Base-by-base conservation (phyloP, 2,329 filamentous ascomycete genomes). In the Esteya vermicola region DNA sequence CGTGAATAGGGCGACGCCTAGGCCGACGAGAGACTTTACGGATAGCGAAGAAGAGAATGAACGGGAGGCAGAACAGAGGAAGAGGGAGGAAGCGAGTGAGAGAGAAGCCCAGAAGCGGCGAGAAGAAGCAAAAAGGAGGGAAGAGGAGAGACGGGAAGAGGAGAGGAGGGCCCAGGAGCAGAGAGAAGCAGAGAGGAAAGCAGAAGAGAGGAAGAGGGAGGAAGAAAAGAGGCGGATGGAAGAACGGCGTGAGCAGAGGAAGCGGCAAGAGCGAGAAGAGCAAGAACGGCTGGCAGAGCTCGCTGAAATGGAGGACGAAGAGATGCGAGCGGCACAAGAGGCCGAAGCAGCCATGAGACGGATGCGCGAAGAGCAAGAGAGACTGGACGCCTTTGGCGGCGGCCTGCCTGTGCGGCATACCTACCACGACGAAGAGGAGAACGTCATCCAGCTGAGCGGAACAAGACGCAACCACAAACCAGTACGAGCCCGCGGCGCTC, bases 31-130 rank as follows among this genome's bases (percentile, higher is more conserved):
- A n/a, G n/a, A n/a, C n/a, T n/a, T n/a, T n/a, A n/a, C n/a, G 18
- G 40, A 41, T 10, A 27, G 23, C 4, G 38, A 30, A 30, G 47
- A 50, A 36, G 48, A 53, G 18, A 46, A 47, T 12, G 45, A 47
- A 3, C 42, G 48, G 31, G 47, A 51, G 7, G 48, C 46, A 35
- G 46, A 42, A 18, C 23, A 32, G 26, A 6, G 33, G n/a, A 25
- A 32, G 16, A 26, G 27, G 26, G 4, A 32, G 41, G 13, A 34
- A 18, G 30, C 14, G 23, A 21, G n/a, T 23, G 9, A 9, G 18
- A 19, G 23, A 8, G 22, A 18, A 4, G 28, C 14, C 19, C 18
- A 38, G 21, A 18, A 27, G 9, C 30, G 33, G 20, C 23, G 31
- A 5, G 33, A 41, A 18, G 16, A 6, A 21, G 19, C 16, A 16